A percentile compares a stretch with the other conserved stretches of the same genome.
Conservation (phyloP, 2,329 filamentous ascomycete genomes). For the Fusarium sororula region DNA sequence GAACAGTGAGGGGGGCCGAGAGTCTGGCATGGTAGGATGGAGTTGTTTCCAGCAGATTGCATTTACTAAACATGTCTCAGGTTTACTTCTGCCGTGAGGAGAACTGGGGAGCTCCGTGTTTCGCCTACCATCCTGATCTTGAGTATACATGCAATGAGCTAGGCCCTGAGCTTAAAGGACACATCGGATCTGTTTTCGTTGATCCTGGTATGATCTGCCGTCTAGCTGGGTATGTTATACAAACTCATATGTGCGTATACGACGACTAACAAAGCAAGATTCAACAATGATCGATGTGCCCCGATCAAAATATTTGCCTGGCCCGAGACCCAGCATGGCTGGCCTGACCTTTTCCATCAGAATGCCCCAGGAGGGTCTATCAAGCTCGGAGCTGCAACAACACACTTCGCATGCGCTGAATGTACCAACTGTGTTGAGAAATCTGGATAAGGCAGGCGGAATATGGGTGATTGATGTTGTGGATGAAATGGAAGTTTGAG, state of each 20-base stretch:
- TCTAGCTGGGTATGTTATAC: slow-evolving; percentile 29
- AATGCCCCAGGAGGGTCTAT: slow-evolving; percentile 9
- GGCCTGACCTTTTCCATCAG: slow-evolving; percentile 33
- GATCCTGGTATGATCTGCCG: slow-evolving; percentile 40
- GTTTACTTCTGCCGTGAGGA: slow-evolving; percentile 41
- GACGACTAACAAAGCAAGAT: slow-evolving; percentile 11
- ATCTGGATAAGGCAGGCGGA: not conserved
- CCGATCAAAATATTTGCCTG: slow-evolving; percentile 37
- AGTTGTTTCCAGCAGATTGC: too few species aligned
- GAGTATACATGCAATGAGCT: slow-evolving; percentile 39
- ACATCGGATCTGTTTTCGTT: slow-evolving; percentile 40
- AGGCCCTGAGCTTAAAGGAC: slow-evolving; percentile 25
- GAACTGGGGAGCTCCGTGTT: slow-evolving; percentile 41
- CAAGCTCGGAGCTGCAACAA: slow-evolving; percentile 29
- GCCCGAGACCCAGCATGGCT: slow-evolving; percentile 39
- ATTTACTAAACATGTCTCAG: slow-evolving; percentile 19
- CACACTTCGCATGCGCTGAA: slow-evolving; percentile 40
- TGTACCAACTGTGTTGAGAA: slow-evolving; percentile 37
- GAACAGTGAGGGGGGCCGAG: slow-evolving; percentile 17
- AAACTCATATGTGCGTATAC: not conserved
- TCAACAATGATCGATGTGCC: slow-evolving; percentile 20
- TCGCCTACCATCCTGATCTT: slow-evolving; percentile 34
- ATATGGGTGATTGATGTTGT: not conserved
- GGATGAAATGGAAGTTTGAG: not conserved
- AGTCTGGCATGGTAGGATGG: slow-evolving; percentile 28